These are phyloP conservation scores for Aureobasidium sp. DNA, from an alignment of 2,329 filamentous ascomycete genomes.

Conservation along the genomic window DNA sequence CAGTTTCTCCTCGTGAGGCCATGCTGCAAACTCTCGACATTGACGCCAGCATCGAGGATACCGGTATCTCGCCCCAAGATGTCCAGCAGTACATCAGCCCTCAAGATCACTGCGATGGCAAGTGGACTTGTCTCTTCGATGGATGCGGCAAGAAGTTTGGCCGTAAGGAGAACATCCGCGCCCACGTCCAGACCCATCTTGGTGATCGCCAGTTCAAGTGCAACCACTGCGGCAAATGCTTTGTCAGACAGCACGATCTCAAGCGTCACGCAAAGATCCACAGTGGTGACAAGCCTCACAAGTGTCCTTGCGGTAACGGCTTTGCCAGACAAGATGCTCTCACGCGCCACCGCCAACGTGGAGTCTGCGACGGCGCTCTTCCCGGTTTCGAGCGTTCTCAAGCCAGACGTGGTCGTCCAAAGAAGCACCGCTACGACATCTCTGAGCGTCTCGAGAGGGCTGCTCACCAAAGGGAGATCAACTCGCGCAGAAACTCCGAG, in stretches of 20 bases:
- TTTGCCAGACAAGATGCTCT: constrained; percentile 94
- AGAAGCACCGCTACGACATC: constrained; percentile 53
- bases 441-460: constrained; percentile 52
- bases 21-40: constrained; percentile 46
- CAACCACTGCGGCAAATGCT: constrained; percentile 87
- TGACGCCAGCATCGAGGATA: constrained; percentile 60
- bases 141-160: constrained; percentile 85
- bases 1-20: constrained; percentile 27
- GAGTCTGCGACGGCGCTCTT: constrained; percentile 93
- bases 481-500: constrained; percentile 17
- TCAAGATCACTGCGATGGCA: constrained; percentile 34
- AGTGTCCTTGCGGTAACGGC: constrained; percentile 86
- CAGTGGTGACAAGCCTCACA: constrained; percentile 89
- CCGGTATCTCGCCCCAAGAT: constrained; percentile 80
- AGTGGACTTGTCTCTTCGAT: constrained; percentile 46
- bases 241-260: constrained; percentile 92
- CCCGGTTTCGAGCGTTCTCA: constrained; percentile 53
- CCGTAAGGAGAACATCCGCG: constrained; percentile 98
- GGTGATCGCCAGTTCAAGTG: constrained; percentile 94
- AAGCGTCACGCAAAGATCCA: constrained; percentile 98
- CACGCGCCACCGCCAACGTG: constrained; percentile 86
- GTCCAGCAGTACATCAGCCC: constrained; percentile 42
- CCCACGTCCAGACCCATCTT: constrained; percentile 94
- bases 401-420: constrained; percentile 58
- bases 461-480: constrained; percentile 41